Percentiles rank a stretch among this genome's conserved stretches.
Evolutionary conservation across 192 early-diverging fungal species (phyloP).

Genomic region (Podochytrium sp.): DNA sequence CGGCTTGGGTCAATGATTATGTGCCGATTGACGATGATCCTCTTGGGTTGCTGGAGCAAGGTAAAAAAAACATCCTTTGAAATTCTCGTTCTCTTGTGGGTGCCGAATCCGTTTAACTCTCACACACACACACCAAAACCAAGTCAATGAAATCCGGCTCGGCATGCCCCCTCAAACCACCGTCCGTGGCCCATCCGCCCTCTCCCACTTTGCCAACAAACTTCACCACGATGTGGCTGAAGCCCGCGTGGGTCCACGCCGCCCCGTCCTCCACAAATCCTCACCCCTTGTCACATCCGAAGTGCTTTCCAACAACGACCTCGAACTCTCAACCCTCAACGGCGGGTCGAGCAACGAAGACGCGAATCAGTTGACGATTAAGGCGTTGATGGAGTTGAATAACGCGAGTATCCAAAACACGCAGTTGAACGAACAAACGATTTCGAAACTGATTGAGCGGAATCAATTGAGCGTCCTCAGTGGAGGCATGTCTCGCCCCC

Average conservation of each 20-base stretch:
- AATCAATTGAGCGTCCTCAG: conserved; percentile 64
- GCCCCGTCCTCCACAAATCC: conserved; percentile 26
- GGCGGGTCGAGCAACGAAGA: conserved; percentile 10
- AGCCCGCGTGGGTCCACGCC: not conserved
- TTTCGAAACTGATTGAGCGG: conserved; percentile 73
- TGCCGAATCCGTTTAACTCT: not conserved
- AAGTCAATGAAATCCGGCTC: conserved; percentile 47
- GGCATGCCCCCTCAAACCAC: conserved; percentile 6
- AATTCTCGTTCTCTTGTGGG: not conserved
- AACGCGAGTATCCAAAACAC: conserved; percentile 57
- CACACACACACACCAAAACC: not conserved
- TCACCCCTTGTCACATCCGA: conserved; percentile 44
- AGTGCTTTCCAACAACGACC: conserved; percentile 32
- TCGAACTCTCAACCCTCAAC: not conserved
- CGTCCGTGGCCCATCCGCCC: conserved; percentile 14
- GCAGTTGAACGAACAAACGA: conserved; percentile 70
- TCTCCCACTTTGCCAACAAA: conserved; percentile 1
- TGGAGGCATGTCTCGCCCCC: conserved; percentile 42
- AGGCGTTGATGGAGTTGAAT: conserved; percentile 54
- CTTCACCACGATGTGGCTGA: not conserved
- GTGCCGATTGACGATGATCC: conserved; percentile 64
- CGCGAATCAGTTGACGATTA: conserved; percentile 50
- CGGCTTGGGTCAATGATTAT: conserved; percentile 64
- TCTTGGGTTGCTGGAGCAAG: conserved; percentile 40
- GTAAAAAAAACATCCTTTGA: conserved; percentile 14